Base-by-base conservation (phyloP, 192 early-diverging fungal species). In the Coemansia sp. region DNA sequence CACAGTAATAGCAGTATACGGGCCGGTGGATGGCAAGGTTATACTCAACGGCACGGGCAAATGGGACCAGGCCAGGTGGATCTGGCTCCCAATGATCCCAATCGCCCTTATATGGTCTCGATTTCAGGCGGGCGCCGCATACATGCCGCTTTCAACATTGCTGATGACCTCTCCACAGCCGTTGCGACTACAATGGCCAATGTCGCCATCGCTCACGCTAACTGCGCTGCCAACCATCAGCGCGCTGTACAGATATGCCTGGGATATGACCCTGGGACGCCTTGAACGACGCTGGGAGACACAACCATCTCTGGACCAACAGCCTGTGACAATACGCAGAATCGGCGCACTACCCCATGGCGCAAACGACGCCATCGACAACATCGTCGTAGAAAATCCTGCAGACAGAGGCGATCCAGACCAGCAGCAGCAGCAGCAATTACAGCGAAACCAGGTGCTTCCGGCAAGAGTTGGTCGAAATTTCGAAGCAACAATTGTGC, bases 1-100 rank as follows among this genome's bases (percentile, higher is more conserved):
- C 57, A 81, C 91, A 9, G 83, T 91, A 64, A 67, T 92, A 58
- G 87, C 88, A 36, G 76, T 90, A 37, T 90, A 88, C 69, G 91
- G 91, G 20, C 81, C 84, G 7, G 66, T 73, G 7, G 85, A 91
- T n/a, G 89, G 89, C 53, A 81, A 86, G 63, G 66, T 75, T 33
- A 67, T 91, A 15, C 70, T 92, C 51, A 83, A 86, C 9, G 68
- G 78, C 22, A 71, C 86, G 28, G 86, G 85, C 3, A 65, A 77
- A 28, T 88, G 88, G 90, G 78, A 86, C 39, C 90, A 88, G 79
- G 70, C 86, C 15, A 86, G 85, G 35, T 91, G 88, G 88, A 69
- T 90, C 48, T 81, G 83, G 57, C 60, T 87, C 73, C 78, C 76
- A 59, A 83, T 87, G 28, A 86, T 90, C 22, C 91, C 91, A 8